Evolutionary conservation across 2,329 filamentous ascomycete genomes (phyloP).

Genomic region (Chrysoporthe cubensis): DNA sequence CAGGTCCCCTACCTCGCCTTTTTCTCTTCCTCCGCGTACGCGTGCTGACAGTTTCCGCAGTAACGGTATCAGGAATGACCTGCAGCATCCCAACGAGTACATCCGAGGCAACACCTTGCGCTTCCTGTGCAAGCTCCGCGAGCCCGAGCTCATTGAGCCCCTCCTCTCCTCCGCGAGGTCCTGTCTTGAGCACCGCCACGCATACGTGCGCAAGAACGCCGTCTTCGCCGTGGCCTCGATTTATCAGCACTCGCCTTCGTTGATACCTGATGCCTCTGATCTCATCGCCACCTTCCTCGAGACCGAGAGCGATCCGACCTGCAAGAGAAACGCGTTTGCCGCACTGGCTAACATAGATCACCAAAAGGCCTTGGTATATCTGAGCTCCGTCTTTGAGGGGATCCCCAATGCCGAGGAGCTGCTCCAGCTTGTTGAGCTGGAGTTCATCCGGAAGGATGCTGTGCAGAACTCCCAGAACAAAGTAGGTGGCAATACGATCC

Average conservation of each 20-base stretch:
- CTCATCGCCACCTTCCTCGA: slow-evolving; percentile 89
- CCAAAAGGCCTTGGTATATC: slow-evolving; percentile 85
- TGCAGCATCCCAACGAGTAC: slow-evolving; percentile 98
- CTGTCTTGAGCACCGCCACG: slow-evolving; percentile 94
- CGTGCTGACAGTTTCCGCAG: slow-evolving; percentile 51
- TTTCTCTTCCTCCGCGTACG: neutral
- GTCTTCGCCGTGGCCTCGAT: slow-evolving; percentile 95
- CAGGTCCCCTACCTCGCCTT: neutral
- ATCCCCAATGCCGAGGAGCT: slow-evolving; percentile 95
- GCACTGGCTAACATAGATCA: slow-evolving; percentile 90
- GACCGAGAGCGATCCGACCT: slow-evolving; percentile 88
- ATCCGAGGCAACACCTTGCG: slow-evolving; percentile 97
- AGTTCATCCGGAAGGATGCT: slow-evolving; percentile 98
- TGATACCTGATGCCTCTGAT: slow-evolving; percentile 95
- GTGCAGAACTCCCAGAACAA: slow-evolving; percentile 93
- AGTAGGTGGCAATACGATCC: slow-evolving; percentile 50
- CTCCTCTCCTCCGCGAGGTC: slow-evolving; percentile 88
- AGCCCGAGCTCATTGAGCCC: slow-evolving; percentile 94
- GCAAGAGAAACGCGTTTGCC: slow-evolving; percentile 97
- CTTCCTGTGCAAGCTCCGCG: slow-evolving; percentile 94
- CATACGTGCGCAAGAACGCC: slow-evolving; percentile 97
- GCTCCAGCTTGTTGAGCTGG: slow-evolving; percentile 88
- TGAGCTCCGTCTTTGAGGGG: slow-evolving; percentile 88
- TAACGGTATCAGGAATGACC: slow-evolving; percentile 96
- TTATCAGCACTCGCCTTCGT: slow-evolving; percentile 82